Evolutionary conservation across 345 rosid genomes (phyloP).

Genomic region (Syzygium grande): DNA sequence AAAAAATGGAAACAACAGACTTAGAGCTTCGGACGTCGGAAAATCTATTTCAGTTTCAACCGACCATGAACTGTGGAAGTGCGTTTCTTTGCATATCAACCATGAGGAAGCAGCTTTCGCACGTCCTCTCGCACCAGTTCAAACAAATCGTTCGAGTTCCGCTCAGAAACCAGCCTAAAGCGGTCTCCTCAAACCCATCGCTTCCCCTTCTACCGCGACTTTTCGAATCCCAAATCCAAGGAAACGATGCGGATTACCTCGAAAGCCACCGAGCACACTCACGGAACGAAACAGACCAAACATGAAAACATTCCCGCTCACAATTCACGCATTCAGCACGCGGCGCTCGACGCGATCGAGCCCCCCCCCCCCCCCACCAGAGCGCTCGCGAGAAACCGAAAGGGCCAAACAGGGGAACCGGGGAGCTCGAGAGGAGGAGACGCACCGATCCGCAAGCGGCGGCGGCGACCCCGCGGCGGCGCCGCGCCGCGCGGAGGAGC

Average conservation of each 20-base stretch:
- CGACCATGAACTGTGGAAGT: background rate
- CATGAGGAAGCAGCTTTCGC: too few species aligned
- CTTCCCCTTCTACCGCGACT: background rate
- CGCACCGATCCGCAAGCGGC: slow-evolving; percentile 1
- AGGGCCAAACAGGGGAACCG: background rate
- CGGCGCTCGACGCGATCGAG: too few species aligned
- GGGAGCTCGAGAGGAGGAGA: background rate
- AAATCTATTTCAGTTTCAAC: background rate
- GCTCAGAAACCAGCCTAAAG: background rate
- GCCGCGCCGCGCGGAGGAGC: slow-evolving; percentile 7
- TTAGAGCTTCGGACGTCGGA: background rate
- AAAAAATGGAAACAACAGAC: background rate
- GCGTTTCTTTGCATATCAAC: background rate
- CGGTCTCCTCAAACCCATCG: background rate
- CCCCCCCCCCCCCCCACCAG: too few species aligned
- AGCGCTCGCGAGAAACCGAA: background rate
- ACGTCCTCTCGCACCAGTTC: too few species aligned
- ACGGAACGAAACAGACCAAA: background rate
- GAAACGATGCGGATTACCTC: background rate
- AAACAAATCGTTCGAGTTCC: too few species aligned
- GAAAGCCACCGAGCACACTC: background rate
- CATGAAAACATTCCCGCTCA: background rate
- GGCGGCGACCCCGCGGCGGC: slow-evolving; percentile 6
- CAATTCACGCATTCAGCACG: too few species aligned
- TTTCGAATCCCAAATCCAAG: background rate